Percentiles rank a stretch among this genome's conserved stretches.
These are phyloP conservation scores for Talaromyces marneffei DNA, from an alignment of 2,329 filamentous ascomycete species.

Conservation along the genomic window DNA sequence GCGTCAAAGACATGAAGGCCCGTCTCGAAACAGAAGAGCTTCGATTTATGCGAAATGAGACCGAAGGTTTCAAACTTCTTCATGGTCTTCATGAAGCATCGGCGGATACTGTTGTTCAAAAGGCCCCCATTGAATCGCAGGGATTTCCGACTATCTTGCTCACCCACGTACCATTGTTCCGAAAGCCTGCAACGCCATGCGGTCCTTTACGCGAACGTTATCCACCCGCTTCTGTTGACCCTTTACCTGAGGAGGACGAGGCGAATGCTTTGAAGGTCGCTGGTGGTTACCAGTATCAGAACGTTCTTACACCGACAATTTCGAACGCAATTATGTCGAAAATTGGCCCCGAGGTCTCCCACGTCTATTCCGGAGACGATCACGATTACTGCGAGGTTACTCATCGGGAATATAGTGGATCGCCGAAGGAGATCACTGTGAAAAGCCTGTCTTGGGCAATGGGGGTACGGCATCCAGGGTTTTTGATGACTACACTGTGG, in stretches of 20 bases:
- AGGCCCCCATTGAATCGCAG: constrained; percentile 22
- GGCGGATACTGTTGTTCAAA: constrained; percentile 32
- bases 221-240: constrained; percentile 62
- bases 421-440: constrained; percentile 77
- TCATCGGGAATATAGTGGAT: constrained; percentile 63
- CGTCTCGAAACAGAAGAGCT: constrained; percentile 66
- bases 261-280: constrained; percentile 72
- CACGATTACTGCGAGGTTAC: constrained; percentile 94
- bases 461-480: constrained; percentile 83
- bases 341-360: constrained; percentile 67
- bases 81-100: constrained; percentile 56
- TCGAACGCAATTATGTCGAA: constrained; percentile 70
- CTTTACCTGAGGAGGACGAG: constrained; percentile 55
- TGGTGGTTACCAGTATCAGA: constrained; percentile 91
- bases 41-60: constrained; percentile 56
- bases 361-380: constrained; percentile 92
- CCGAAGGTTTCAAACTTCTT: constrained; percentile 50
- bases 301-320: constrained; percentile 73
- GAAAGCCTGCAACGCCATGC: constrained; percentile 75
- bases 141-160: constrained; percentile 84
- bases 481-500: constrained; percentile 83
- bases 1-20: constrained; percentile 58
- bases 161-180: constrained; percentile 84
- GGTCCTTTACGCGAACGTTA: constrained; percentile 79
- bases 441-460: constrained; percentile 96